A percentile compares a stretch with the other conserved stretches of the same genome.
These are phyloP conservation scores for Salix purpurea DNA, from an alignment of 345 rosid species.

Conservation along the genomic window DNA sequence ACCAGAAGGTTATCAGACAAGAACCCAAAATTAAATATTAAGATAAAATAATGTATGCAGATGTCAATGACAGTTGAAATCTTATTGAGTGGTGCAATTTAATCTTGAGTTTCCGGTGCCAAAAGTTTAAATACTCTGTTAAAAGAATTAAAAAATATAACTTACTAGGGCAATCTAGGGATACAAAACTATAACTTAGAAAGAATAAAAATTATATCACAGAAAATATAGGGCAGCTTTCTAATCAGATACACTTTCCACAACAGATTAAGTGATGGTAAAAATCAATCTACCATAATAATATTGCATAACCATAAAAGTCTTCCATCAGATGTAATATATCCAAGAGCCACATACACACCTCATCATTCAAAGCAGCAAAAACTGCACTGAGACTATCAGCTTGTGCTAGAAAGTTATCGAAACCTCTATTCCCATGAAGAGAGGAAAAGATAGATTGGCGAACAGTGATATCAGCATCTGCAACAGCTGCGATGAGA, in stretches of 20 bases:
- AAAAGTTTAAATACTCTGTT: not conserved
- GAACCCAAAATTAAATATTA: not conserved
- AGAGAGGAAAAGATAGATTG: slow-evolving; percentile 82
- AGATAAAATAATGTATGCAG: not conserved
- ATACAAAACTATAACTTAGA: not conserved
- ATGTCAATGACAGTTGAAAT: not conserved
- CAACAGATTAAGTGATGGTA: not conserved
- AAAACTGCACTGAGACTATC: slow-evolving; percentile 91
- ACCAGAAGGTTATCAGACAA: not conserved
- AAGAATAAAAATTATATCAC: too few relatives aligned
- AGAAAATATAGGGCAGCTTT: not conserved
- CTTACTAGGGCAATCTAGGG: not conserved
- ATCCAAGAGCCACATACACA: slow-evolving; percentile 11
- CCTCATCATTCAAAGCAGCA: slow-evolving; percentile 99
- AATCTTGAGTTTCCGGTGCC: not conserved
- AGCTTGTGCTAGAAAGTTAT: slow-evolving; percentile 95
- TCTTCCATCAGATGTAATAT: not conserved
- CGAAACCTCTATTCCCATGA: slow-evolving; percentile 74
- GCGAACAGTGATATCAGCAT: slow-evolving; percentile 94
- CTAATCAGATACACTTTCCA: not conserved
- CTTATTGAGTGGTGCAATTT: not conserved
- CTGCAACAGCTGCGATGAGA: slow-evolving; percentile 91
- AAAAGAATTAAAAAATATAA: not conserved
- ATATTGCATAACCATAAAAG: not conserved
- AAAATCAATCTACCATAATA: not conserved